Base-by-base conservation (phyloP, 345 rosid species). In the Linum trigynum region DNA sequence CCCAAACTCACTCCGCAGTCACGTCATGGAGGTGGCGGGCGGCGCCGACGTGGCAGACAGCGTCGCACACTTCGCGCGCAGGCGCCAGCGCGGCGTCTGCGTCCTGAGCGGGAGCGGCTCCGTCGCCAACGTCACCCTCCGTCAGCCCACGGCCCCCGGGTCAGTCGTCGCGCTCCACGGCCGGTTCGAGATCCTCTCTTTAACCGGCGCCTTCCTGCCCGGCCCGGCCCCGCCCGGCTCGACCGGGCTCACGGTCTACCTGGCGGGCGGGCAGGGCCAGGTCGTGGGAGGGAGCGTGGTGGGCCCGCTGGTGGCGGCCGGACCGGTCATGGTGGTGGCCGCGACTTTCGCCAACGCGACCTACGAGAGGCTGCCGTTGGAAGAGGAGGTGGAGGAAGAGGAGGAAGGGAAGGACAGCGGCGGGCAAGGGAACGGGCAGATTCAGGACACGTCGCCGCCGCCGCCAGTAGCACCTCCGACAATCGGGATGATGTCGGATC, bases 151-250 rank as follows among this genome's bases (percentile, higher is more conserved):
- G 41, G 86, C 96, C 2, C 87, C 96, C 0, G 88, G 88, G 7
- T 84, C 92, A 0, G 84, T 85, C 0, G 86, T 89, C 39, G 85
- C 87, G 0, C 89, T 89, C 23, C 92, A 83, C 32, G 96, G 96
- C 2, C 79, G 96, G 78, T 88, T 88, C 9, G 96, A 86, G 67
- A 86, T 88, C 70, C 67, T 89, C 70, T 89, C 92, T 0, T 76
- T 89, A 63, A 86, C 90, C 1, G 96, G 96, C 16, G 82, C 96
- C 14, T 89, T 89, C 63, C 74, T 89, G 38, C 96, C 96, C 0
- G 96, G 96, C 15, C 96, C 96, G 2, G 77, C 96, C n/a, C 96
- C 96, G 10, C 92, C 92, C 2, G 96, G 96, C 0, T 79, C 92
- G 1, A 89, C 96, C 0, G 96, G 96, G 3, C 80, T 89, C 39